Evolutionary conservation across 106 monocot genomes (phyloP), one percentile per base, ranked within the genome.

Genomic region (Hemerocallis citrina): DNA sequence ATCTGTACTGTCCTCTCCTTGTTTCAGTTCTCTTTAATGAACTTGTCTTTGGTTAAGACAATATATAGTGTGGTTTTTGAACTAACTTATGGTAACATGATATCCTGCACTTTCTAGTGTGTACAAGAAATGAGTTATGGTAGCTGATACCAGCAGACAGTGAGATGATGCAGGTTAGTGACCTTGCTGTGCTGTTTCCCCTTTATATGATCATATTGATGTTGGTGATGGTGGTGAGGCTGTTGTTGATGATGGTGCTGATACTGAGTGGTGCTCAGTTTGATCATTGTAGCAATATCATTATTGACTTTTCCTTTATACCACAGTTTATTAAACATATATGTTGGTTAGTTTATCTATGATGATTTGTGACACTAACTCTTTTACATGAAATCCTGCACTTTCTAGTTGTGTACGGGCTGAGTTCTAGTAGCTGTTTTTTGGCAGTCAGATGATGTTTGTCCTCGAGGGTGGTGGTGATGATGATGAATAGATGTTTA

Each of bases 351-450:
- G 31, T 61, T 42, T 11, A 22, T 61, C 15, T 13, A 39, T 58
- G 41, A 32, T 70, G 57, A 52, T 39, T 77, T 72, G 32, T 65
- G 55, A 35, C n/a, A n/a, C n/a, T n/a, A n/a, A n/a, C n/a, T n/a
- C n/a, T n/a, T n/a, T n/a, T 77, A 61, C 66, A 67, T 29, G 22
- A 46, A 46, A 21, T 62, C 54, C 52, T 77, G 33, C 61, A 64
- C 21, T 72, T 66, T 72, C 42, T 72, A 72, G 66, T 40, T 67
- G 42, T 74, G 74, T 55, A 54, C 67, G 40, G 30, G 73, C 54
- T 13, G 27, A 27, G 25, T n/a, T n/a, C n/a, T n/a, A n/a, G n/a
- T n/a, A n/a, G n/a, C n/a, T n/a, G n/a, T n/a, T n/a, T n/a, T n/a
- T n/a, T n/a, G n/a, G n/a, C n/a, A n/a, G n/a, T n/a, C n/a, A n/a